A percentile compares a stretch with the other conserved stretches of the same genome.
Evolutionary conservation across 352 stramenopile genomes (phyloP).

Genomic region (Thraustotheca clavata): DNA sequence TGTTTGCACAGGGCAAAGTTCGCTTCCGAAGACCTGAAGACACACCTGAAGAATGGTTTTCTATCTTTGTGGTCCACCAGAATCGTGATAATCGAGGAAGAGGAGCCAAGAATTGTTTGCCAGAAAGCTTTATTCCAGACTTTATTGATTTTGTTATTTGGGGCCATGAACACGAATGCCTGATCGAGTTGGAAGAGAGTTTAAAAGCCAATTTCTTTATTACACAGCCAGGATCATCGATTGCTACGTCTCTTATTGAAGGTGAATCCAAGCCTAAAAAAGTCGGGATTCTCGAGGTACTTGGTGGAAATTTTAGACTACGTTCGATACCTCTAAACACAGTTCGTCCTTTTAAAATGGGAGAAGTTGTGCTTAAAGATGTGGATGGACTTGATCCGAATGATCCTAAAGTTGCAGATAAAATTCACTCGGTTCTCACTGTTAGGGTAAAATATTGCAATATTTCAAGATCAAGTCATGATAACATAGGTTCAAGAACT

Average conservation of each 20-base stretch:
- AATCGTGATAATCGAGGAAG: constrained; percentile 92
- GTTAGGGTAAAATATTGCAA: constrained; percentile 21
- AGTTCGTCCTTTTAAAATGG: constrained; percentile 91
- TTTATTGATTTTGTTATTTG: constrained; percentile 98
- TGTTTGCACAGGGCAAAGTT: constrained; percentile 95
- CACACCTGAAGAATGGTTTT: constrained; percentile 89
- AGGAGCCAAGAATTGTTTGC: constrained; percentile 95
- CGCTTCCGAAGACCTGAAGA: constrained; percentile 86
- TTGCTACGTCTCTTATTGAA: constrained; percentile 92
- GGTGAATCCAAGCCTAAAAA: constrained; percentile 83
- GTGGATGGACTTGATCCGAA: constrained; percentile 86
- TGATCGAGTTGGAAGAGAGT: constrained; percentile 90
- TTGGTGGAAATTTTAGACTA: constrained; percentile 85
- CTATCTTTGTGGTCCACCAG: constrained; percentile 98
- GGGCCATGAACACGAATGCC: constrained; percentile 98
- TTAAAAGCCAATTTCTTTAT: constrained; percentile 95
- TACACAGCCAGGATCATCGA: constrained; percentile 93
- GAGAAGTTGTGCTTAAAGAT: constrained; percentile 82
- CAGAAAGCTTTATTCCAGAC: constrained; percentile 96
- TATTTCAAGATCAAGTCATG: neutral
- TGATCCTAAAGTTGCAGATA: constrained; percentile 73
- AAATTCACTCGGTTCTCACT: constrained; percentile 59
- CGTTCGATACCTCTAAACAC: constrained; percentile 72
- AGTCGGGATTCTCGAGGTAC: constrained; percentile 84
- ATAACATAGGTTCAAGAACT: constrained; percentile 45